Evolutionary conservation across 1,284 basidiomycete genomes (phyloP), one percentile per base, ranked within the genome.

Genomic region (Boletellus sp.): DNA sequence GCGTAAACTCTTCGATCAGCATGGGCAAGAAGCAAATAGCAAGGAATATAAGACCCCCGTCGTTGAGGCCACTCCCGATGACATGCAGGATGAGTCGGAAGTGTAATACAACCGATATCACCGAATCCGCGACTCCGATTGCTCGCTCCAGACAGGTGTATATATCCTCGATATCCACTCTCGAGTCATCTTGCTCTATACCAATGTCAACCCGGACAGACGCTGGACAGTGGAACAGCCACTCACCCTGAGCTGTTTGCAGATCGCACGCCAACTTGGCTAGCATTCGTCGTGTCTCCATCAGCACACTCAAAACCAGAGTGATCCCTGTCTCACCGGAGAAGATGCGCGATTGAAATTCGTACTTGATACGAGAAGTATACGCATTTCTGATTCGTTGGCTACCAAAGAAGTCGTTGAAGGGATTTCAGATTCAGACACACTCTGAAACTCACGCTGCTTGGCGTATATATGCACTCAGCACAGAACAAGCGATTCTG

Each of bases 61-160:
- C 51, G 5, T 21, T 26, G 16, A 62, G 41, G 18, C 47, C 52
- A 22, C 28, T 50, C 22, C 55, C 57, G 8, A 65, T 33, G 15
- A 65, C 35, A 33, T 61, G 50, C 4, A 21, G 10, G 2, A 67
- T 50, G 30, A 64, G 43, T n/a, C 43, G 56, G 21, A 65, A 46
- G 15, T 67, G 62, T 22, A 64, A 53, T 32, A 64, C n/a, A 26
- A 59, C 54, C 13, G 65, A 67, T 35, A 62, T 18, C 11, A 18
- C 21, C 5, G 38, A 8, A 35, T 54, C 55, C 35, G 49, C 18
- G 5, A 63, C 21, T 2, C 16, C 24, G 16, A 57, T 30, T 2
- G 50, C 51, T 32, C 12, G 40, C 8, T 52, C 50, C 22, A 64
- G 39, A 30, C 54, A 67, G 10, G 0, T 0, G 19, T 51, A 56